phyloP scores from a whole-genome alignment of 768 basidiomycete genomes.

The Tulasnella sp. region DNA sequence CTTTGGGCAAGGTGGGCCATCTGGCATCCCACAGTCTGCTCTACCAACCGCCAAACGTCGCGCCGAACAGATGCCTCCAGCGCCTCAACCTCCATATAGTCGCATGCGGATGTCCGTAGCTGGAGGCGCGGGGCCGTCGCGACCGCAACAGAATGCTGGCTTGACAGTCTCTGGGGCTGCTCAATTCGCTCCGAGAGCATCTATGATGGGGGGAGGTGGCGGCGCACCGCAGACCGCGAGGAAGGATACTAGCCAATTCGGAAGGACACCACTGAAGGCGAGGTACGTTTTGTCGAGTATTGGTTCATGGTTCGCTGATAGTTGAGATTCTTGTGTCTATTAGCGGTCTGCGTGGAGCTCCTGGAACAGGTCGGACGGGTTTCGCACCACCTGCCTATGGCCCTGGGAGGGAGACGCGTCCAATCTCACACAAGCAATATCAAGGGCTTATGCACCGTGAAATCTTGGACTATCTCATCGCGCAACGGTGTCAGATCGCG shows the following conservation, averaged over 20 bases:
- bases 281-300: slow-evolving; percentile 12
- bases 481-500: slow-evolving; percentile 23
- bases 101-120: slow-evolving; percentile 58
- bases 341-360: slow-evolving; percentile 41
- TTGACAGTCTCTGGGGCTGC: slow-evolving; percentile 63
- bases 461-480: slow-evolving; percentile 51
- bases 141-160: slow-evolving; percentile 40
- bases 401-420: slow-evolving; percentile 58
- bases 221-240: slow-evolving; percentile 58
- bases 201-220: slow-evolving; percentile 30
- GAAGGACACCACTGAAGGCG: slow-evolving; percentile 43
- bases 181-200: slow-evolving; percentile 27
- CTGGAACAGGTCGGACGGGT: slow-evolving; percentile 42
- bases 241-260: slow-evolving; percentile 43
- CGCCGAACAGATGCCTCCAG: slow-evolving; percentile 22
- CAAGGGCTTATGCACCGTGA: slow-evolving; percentile 68
- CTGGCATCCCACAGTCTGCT: slow-evolving; percentile 59
- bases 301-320: slow-evolving; percentile 1
- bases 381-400: slow-evolving; percentile 33
- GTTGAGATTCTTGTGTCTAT: no score
- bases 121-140: slow-evolving; percentile 50
- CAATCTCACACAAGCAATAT: slow-evolving; percentile 64
- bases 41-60: slow-evolving; percentile 48
- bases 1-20: slow-evolving; percentile 34
- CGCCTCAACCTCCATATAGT: slow-evolving; percentile 5